These are phyloP conservation scores for Nemania sp. DNA, from an alignment of 2,329 filamentous ascomycete genomes.

Conservation along the genomic window DNA sequence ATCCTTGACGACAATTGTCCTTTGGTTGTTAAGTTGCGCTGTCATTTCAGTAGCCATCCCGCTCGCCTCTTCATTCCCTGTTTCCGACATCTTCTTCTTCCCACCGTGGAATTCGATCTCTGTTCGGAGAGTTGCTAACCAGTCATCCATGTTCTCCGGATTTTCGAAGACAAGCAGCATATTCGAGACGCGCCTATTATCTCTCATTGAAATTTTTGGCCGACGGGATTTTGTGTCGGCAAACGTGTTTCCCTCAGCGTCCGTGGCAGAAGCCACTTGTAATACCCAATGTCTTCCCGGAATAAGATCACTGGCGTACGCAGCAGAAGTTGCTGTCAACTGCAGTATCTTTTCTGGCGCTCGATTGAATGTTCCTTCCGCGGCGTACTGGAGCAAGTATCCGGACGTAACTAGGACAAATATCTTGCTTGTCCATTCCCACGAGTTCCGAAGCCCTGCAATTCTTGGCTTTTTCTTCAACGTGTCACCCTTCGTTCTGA, in stretches of 20 bases:
- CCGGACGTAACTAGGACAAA: slow-evolving; percentile 73
- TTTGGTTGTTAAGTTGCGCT: slow-evolving; percentile 50
- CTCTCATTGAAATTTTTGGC: slow-evolving; percentile 65
- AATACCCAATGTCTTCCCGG: slow-evolving; percentile 80
- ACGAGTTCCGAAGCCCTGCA: slow-evolving; percentile 47
- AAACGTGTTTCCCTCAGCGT: slow-evolving; percentile 56
- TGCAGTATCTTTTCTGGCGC: slow-evolving; percentile 74
- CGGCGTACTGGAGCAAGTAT: slow-evolving; percentile 73
- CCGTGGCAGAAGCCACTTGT: slow-evolving; percentile 70
- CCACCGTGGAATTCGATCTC: slow-evolving; percentile 74
- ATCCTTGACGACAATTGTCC: slow-evolving; percentile 52
- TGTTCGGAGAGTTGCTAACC: slow-evolving; percentile 69
- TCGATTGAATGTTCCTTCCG: slow-evolving; percentile 70
- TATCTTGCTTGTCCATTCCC: slow-evolving; percentile 72
- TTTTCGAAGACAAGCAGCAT: slow-evolving; percentile 74
- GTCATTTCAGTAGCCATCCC: slow-evolving; percentile 41
- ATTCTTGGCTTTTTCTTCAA: slow-evolving; percentile 52
- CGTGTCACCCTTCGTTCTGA: slow-evolving; percentile 45
- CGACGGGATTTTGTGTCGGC: slow-evolving; percentile 64
- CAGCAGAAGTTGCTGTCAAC: slow-evolving; percentile 73
- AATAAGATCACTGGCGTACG: slow-evolving; percentile 79
- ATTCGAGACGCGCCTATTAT: slow-evolving; percentile 62
- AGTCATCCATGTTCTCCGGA: slow-evolving; percentile 74
- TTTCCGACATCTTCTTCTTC: slow-evolving; percentile 64
- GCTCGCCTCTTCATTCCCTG: slow-evolving; percentile 54